A percentile compares a stretch with the other conserved stretches of the same genome.
Evolutionary conservation across 805 yeast species (phyloP).

Genomic region (Jamesozyma spencerorum): DNA sequence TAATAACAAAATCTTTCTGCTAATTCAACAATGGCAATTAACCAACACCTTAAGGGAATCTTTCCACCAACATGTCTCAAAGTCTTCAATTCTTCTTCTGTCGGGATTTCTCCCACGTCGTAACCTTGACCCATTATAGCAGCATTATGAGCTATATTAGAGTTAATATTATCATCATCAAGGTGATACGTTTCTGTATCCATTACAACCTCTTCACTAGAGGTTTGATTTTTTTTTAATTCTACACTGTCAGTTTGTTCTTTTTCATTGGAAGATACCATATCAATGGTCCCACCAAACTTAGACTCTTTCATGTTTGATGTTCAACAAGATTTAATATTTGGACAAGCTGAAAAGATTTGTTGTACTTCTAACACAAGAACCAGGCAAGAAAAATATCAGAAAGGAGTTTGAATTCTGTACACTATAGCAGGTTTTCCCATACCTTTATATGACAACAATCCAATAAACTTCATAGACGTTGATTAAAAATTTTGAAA

Average conservation of each 20-base stretch:
- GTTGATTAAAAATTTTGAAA: no score
- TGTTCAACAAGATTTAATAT: no score
- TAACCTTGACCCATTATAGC: constrained; percentile 47
- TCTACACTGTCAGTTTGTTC: constrained; percentile 1
- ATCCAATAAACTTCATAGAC: no score
- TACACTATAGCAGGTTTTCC: no score
- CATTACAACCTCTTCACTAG: constrained; percentile 1
- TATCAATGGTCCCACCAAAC: no score
- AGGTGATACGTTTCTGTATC: constrained; percentile 7
- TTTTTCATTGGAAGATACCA: constrained; percentile 1
- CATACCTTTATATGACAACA: no score
- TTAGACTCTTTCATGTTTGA: no score
- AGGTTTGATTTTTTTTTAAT: constrained; percentile 2
- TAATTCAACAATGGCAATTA: constrained; percentile 60
- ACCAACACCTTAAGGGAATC: constrained; percentile 41
- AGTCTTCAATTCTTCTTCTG: constrained; percentile 24
- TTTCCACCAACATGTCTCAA: constrained; percentile 32
- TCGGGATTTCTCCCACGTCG: constrained; percentile 36
- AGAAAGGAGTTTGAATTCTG: no score
- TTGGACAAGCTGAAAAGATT: no score
- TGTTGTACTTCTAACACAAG: no score
- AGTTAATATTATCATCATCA: neutral
- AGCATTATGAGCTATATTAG: neutral
- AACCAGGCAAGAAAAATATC: no score
- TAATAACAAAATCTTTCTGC: constrained; percentile 77